These are phyloP conservation scores for Fusarium cyanostomum DNA, from an alignment of 2,329 filamentous ascomycete genomes.

Conservation along the genomic window DNA sequence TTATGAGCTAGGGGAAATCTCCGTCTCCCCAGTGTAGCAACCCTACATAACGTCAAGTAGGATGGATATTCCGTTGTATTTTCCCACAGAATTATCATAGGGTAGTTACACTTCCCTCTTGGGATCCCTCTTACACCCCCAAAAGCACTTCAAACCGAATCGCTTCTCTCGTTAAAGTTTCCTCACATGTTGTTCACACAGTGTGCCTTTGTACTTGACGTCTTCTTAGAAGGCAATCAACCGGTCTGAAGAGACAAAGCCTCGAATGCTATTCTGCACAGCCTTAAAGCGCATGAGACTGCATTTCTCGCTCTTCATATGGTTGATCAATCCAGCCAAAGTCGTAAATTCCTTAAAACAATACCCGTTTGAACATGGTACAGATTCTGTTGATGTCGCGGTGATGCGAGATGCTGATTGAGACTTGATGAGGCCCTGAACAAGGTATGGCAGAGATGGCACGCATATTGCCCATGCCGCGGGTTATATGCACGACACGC, in stretches of 20 bases:
- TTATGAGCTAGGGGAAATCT: too few species aligned
- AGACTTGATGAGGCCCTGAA: constrained; percentile 53
- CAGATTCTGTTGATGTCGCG: constrained; percentile 49
- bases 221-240: constrained; percentile 14
- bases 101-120: too few species aligned
- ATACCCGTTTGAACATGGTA: constrained; percentile 51
- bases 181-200: background rate
- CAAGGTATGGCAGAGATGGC: constrained; percentile 56
- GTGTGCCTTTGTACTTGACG: too few species aligned
- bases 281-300: constrained; percentile 50
- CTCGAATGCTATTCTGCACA: constrained; percentile 47
- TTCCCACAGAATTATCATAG: too few species aligned
- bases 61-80: too few species aligned
- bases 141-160: too few species aligned
- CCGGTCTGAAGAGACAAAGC: constrained; percentile 20
- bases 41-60: too few species aligned
- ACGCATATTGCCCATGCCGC: constrained; percentile 39
- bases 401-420: constrained; percentile 64
- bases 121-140: too few species aligned
- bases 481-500: constrained; percentile 55
- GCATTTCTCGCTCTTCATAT: constrained; percentile 57
- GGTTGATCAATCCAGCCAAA: constrained; percentile 53
- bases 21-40: too few species aligned
- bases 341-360: constrained; percentile 52
- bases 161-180: too few species aligned